Base-by-base conservation (phyloP, 78 protist genomes). In the Pelomyxa schiedti region DNA sequence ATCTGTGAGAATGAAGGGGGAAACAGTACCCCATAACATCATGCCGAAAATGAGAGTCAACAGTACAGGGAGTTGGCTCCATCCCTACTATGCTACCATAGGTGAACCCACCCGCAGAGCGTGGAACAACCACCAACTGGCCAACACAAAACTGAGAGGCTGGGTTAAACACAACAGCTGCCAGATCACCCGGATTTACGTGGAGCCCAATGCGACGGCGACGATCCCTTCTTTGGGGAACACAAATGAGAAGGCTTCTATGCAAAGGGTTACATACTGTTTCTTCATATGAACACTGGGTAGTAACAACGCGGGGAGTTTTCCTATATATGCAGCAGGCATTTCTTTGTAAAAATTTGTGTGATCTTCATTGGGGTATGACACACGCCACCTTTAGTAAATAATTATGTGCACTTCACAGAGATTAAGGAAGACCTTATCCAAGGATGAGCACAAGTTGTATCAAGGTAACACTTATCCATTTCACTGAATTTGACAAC, bases 281-380 rank as follows among this genome's bases (percentile, higher is more conserved):
- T 47, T 16, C 58, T 47, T 16, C 58, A 47, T 16, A 16, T 16
- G 58, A 47, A 16, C 58, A 47, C 32, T 16, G 58, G 58, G 58
- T 47, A 16, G 58, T 16, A 16, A 47, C 16, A 64, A 16, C 7
- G 86, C 66, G 8, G 63, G 58, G 16, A 81, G 35, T 53, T 81
- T 81, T 22, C 86, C 86, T 4, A 81, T 67, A 40, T 81, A 81
- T 0, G 53, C 52, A 28, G 86, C 58, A 1, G 80, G 74, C 24
- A 81, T 22, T 43, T 81, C 86, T 36, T 81, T 81, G 65, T 69
- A 81, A 24, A 81, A 66, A n/a, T n/a, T n/a, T n/a, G n/a, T n/a
- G n/a, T n/a, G n/a, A n/a, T n/a, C n/a, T n/a, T n/a, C n/a, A n/a
- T n/a, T n/a, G n/a, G n/a, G n/a, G n/a, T n/a, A n/a, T n/a, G n/a